Conservation (phyloP, 352 stramenopile genomes). For the Phytophthora litchii region DNA sequence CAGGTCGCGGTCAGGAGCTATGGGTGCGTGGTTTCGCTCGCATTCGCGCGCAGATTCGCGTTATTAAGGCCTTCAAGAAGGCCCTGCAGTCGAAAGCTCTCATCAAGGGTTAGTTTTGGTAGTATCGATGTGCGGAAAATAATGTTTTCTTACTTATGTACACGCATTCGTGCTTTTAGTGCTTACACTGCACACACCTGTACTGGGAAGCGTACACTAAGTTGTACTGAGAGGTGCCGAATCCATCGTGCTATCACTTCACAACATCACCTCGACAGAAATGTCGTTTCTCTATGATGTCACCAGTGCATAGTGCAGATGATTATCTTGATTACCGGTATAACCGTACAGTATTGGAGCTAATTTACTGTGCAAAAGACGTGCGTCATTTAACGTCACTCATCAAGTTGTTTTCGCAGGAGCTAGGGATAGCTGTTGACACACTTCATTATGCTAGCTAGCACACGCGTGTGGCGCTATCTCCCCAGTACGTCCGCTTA, state of each 20-base stretch:
- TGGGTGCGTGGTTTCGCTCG: slow-evolving; percentile 60
- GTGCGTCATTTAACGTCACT: slow-evolving; percentile 5
- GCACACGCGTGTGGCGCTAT: neutral
- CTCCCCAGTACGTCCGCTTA: slow-evolving; percentile 3
- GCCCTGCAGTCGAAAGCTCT: slow-evolving; percentile 47
- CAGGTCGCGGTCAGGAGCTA: slow-evolving; percentile 51
- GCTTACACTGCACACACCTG: too few relatives aligned
- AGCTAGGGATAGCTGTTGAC: neutral
- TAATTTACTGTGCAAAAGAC: neutral
- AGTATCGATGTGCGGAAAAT: slow-evolving; percentile 18
- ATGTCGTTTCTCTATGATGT: too few relatives aligned
- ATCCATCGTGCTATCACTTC: too few relatives aligned
- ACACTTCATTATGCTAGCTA: slow-evolving; percentile 6
- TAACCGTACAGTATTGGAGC: too few relatives aligned
- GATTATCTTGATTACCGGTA: too few relatives aligned
- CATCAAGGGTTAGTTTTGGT: slow-evolving; percentile 34
- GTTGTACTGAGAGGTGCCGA: too few relatives aligned
- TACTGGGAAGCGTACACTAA: too few relatives aligned
- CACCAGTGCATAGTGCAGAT: too few relatives aligned
- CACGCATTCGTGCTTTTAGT: too few relatives aligned
- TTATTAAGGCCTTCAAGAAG: slow-evolving; percentile 73
- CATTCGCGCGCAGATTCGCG: slow-evolving; percentile 65
- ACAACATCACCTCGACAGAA: too few relatives aligned
- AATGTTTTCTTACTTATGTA: too few relatives aligned
- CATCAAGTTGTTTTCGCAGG: slow-evolving; percentile 6